Evolutionary conservation across 83 land plant genomes (phyloP).

Genomic region (Diphasiastrum complanatum): DNA sequence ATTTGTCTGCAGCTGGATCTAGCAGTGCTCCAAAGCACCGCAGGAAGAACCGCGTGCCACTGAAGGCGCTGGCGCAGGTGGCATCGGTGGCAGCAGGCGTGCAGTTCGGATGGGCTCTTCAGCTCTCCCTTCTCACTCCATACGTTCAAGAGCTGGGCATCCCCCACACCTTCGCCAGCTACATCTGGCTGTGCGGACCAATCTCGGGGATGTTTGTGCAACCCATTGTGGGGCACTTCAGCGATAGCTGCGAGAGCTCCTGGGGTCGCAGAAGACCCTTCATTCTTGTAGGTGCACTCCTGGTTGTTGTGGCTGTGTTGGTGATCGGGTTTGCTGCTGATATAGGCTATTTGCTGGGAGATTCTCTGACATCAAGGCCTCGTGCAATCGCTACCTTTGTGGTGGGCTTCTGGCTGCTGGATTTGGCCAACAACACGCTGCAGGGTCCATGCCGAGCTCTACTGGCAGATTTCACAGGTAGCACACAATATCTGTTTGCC

Average conservation of each 20-base stretch:
- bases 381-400: conserved; percentile 60
- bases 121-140: conserved; percentile 85
- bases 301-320: conserved; percentile 52
- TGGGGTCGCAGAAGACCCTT: conserved; percentile 80
- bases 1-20: too few relatives aligned
- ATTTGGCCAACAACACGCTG: conserved; percentile 78
- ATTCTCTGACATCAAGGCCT: conserved; percentile 38
- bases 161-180: conserved; percentile 80
- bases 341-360: conserved; percentile 61
- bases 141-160: conserved; percentile 92
- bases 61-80: conserved; percentile 32
- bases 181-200: conserved; percentile 97
- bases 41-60: conserved; percentile 21
- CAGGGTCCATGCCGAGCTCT: conserved; percentile 92
- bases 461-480: conserved; percentile 86
- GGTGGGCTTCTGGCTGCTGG: conserved; percentile 88
- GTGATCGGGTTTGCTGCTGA: conserved; percentile 71
- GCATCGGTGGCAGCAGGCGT: conserved; percentile 82
- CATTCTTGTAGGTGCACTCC: conserved; percentile 49
- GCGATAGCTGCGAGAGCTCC: conserved; percentile 50
- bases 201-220: conserved; percentile 80
- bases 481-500: too few relatives aligned
- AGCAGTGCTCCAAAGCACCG: too few relatives aligned
- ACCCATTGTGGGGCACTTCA: conserved; percentile 70
- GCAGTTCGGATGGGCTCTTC: conserved; percentile 98